Evolutionary conservation across 148 eudicot species (phyloP).

Genomic region (Vaccinium vitisidaea): DNA sequence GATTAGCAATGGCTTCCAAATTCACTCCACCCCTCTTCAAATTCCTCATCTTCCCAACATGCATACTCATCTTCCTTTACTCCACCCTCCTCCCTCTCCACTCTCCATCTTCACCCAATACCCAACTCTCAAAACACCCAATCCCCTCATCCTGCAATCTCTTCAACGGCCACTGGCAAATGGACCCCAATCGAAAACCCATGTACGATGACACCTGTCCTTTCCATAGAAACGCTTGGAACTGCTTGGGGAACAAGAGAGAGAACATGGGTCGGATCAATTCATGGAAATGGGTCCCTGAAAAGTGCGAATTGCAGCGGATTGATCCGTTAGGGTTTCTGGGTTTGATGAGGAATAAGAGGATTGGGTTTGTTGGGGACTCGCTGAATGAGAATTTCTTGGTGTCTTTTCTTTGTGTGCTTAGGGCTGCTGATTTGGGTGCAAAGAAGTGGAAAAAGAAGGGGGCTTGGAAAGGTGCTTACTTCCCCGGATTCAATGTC

Average conservation of each 20-base stretch:
- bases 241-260: conserved; percentile 66
- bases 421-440: conserved; percentile 67
- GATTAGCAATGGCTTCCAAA: conserved; percentile 51
- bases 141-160: conserved; percentile 44
- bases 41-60: conserved; percentile 40
- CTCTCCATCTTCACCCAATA: conserved; percentile 18
- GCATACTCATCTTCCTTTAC: conserved; percentile 44
- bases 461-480: conserved; percentile 94
- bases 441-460: conserved; percentile 84
- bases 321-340: conserved; percentile 65
- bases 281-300: conserved; percentile 86
- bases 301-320: conserved; percentile 49
- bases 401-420: conserved; percentile 64
- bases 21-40: conserved; percentile 37
- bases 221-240: conserved; percentile 89
- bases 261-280: conserved; percentile 66
- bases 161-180: conserved; percentile 62
- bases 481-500: conserved; percentile 74
- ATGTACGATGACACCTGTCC: conserved; percentile 72
- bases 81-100: conserved; percentile 45
- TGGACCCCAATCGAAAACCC: conserved; percentile 64
- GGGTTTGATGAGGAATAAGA: conserved; percentile 65
- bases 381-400: conserved; percentile 83
- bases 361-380: conserved; percentile 91
- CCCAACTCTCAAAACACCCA: conserved; percentile 19